Conservation (phyloP, 2,329 filamentous ascomycete species). For the Onygenales sp. region DNA sequence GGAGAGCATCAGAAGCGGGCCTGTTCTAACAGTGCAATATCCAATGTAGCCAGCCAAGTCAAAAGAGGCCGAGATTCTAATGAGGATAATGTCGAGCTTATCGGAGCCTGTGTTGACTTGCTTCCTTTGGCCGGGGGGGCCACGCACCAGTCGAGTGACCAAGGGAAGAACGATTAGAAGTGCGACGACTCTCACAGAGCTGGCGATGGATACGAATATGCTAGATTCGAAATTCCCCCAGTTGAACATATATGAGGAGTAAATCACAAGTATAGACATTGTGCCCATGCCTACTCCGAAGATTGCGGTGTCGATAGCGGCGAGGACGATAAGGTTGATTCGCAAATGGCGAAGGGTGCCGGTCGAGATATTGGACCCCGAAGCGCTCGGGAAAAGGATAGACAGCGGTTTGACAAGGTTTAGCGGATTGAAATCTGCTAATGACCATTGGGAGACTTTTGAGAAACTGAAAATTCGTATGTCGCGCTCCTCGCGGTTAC, state of each 20-base stretch:
- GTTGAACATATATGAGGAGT: conserved; percentile 67
- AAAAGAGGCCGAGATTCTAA: conserved; percentile 64
- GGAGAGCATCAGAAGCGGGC: conserved; percentile 57
- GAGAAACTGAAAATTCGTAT: conserved; percentile 28
- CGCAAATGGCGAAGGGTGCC: conserved; percentile 54
- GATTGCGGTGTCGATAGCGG: conserved; percentile 69
- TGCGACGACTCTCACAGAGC: conserved; percentile 62
- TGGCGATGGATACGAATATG: conserved; percentile 71
- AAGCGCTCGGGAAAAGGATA: conserved; percentile 59
- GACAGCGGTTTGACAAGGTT: conserved; percentile 71
- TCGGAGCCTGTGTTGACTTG: conserved; percentile 61
- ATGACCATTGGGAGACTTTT: conserved; percentile 23
- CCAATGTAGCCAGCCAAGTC: conserved; percentile 69
- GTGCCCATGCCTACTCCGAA: conserved; percentile 75
- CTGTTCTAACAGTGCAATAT: conserved; percentile 57
- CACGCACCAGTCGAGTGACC: conserved; percentile 65
- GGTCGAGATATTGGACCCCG: conserved; percentile 19
- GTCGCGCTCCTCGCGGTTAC: conserved; percentile 59
- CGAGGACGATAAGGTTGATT: conserved; percentile 72
- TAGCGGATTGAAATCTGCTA: conserved; percentile 31
- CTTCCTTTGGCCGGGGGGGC: conserved; percentile 15
- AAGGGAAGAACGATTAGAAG: conserved; percentile 67
- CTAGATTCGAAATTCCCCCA: conserved; percentile 78
- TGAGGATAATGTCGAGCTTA: conserved; percentile 63
- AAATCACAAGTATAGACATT: conserved; percentile 73